phyloP scores from a whole-genome alignment of 2,329 filamentous ascomycete species.

The Cercospora beticola region DNA sequence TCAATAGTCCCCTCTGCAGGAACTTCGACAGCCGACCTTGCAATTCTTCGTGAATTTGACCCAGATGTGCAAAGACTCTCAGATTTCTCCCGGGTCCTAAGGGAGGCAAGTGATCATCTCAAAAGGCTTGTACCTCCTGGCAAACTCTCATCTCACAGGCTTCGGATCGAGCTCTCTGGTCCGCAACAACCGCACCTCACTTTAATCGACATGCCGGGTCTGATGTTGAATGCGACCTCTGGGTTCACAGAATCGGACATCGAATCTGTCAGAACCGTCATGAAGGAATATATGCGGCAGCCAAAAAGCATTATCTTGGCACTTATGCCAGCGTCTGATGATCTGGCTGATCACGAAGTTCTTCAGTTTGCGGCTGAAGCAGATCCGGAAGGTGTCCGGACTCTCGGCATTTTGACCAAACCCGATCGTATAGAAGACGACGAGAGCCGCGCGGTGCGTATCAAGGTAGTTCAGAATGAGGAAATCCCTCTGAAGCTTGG shows the following conservation, averaged over 20 bases:
- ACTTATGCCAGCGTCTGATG: not conserved
- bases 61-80: not conserved
- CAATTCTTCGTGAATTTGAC: not conserved
- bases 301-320: not conserved
- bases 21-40: not conserved
- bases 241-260: not conserved
- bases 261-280: not conserved
- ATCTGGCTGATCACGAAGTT: not conserved
- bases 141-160: not conserved
- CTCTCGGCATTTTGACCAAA: not conserved
- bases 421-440: not conserved
- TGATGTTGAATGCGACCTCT: not conserved
- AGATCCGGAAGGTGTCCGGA: not conserved
- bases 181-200: not conserved
- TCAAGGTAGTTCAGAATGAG: not conserved
- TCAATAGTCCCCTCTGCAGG: not conserved
- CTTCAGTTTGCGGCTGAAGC: not conserved
- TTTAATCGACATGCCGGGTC: not conserved
- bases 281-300: not conserved
- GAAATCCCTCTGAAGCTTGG: not conserved
- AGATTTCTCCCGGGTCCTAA: not conserved
- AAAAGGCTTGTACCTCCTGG: not conserved
- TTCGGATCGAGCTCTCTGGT: not conserved
- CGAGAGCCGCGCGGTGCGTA: not conserved
- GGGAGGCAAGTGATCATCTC: not conserved